phyloP scores from a whole-genome alignment of 2,329 filamentous ascomycete species.

The Helminthosporium solani region DNA sequence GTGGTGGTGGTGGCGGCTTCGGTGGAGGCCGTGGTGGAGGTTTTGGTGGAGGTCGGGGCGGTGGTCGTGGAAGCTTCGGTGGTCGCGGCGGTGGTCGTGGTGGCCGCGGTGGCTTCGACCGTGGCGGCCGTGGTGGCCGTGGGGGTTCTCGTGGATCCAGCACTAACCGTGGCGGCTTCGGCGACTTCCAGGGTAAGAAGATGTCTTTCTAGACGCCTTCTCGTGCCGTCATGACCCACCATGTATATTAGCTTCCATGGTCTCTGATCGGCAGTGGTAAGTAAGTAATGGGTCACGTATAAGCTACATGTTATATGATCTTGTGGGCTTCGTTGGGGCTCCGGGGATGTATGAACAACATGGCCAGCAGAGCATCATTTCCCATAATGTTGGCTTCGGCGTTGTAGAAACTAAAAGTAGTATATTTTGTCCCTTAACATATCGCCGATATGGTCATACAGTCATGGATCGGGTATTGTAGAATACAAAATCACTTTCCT shows the following conservation, averaged over 20 bases:
- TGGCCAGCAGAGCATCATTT: neutral
- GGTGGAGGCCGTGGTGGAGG: slow-evolving; percentile 55
- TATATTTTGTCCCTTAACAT: neutral
- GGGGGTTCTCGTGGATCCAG: slow-evolving; percentile 47
- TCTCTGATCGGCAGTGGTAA: slow-evolving; percentile 26
- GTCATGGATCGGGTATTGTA: neutral
- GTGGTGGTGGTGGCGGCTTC: slow-evolving; percentile 54
- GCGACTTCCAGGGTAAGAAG: slow-evolving; percentile 77
- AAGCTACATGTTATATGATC: neutral
- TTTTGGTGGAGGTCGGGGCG: slow-evolving; percentile 49
- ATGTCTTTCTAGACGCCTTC: slow-evolving; percentile 59
- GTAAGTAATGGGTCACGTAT: slow-evolving; percentile 17
- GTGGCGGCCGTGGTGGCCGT: slow-evolving; percentile 52
- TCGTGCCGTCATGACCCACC: slow-evolving; percentile 1
- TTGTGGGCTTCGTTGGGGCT: neutral
- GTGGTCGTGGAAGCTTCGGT: slow-evolving; percentile 54
- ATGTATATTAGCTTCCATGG: slow-evolving; percentile 21
- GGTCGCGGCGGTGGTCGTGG: slow-evolving; percentile 52
- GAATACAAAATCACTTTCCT: neutral
- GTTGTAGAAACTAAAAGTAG: slow-evolving; percentile 7
- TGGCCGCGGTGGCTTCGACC: slow-evolving; percentile 47
- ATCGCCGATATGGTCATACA: neutral
- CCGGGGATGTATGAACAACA: neutral
- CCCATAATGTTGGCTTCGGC: slow-evolving; percentile 1
- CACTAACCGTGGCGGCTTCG: slow-evolving; percentile 58